Conservation (phyloP, 2,329 filamentous ascomycete species). For the Calonectria henricotiae region DNA sequence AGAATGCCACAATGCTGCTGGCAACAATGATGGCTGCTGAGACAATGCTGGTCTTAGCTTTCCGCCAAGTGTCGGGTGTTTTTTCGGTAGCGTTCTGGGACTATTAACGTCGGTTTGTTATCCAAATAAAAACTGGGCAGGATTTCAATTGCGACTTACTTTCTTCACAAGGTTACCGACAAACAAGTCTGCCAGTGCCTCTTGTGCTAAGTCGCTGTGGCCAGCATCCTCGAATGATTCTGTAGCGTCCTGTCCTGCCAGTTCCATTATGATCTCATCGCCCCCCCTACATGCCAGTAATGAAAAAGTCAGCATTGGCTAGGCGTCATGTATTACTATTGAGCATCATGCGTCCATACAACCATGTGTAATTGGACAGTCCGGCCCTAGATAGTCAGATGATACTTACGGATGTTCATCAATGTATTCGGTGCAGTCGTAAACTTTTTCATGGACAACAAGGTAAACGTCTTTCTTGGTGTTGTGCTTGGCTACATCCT, state of each 20-base stretch:
- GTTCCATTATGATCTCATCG: slow-evolving; percentile 5
- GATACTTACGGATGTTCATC: slow-evolving; percentile 14
- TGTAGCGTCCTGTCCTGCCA: not conserved
- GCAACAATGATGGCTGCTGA: not conserved
- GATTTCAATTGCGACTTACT: not conserved
- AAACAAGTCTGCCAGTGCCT: not conserved
- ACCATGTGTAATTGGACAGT: not conserved
- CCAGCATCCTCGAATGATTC: slow-evolving; percentile 7
- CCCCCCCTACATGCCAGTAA: not conserved
- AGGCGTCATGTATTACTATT: too few species aligned
- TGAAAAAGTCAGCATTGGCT: not conserved
- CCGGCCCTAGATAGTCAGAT: too few species aligned
- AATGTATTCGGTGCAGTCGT: not conserved
- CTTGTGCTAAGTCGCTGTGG: slow-evolving; percentile 6
- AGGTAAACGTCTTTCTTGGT: slow-evolving; percentile 2
- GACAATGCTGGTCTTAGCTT: not conserved
- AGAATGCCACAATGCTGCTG: slow-evolving; percentile 7
- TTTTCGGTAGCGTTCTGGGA: not conserved
- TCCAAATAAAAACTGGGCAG: not conserved
- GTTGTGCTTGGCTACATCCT: slow-evolving; percentile 16
- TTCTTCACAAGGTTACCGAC: slow-evolving; percentile 4
- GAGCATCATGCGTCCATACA: too few species aligned
- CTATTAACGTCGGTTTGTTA: not conserved
- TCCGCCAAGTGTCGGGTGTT: too few species aligned
- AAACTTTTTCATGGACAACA: slow-evolving; percentile 10